Evolutionary conservation across 495 filamentous ascomycete genomes (phyloP).

Genomic region (Neurospora sp.): DNA sequence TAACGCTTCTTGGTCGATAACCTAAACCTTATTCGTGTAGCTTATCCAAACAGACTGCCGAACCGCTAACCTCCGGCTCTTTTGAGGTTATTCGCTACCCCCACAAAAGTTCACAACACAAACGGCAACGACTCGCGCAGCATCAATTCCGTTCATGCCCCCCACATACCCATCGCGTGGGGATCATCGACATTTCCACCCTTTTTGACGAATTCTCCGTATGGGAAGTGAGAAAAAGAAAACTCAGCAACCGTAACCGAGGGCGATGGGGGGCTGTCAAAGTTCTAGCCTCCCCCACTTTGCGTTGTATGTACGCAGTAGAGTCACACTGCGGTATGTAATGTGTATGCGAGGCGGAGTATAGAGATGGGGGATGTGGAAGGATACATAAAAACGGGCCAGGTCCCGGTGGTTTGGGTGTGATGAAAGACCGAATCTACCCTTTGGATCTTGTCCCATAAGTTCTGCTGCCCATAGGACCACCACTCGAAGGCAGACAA

Average conservation of each 20-base stretch:
- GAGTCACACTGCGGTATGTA: background rate
- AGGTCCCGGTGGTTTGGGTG: background rate
- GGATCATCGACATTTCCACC: background rate
- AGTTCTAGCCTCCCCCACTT: background rate
- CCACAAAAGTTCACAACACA: background rate
- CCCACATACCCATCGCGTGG: background rate
- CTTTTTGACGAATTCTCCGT: background rate
- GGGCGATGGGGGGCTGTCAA: background rate
- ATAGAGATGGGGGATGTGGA: background rate
- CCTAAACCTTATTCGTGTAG: background rate
- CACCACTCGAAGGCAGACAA: background rate
- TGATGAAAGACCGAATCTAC: background rate
- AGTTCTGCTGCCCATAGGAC: background rate
- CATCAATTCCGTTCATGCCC: background rate
- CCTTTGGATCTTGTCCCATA: background rate
- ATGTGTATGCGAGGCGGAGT: background rate
- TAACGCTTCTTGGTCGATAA: background rate
- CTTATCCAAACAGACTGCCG: background rate
- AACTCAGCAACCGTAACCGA: background rate
- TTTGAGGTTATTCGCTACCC: background rate
- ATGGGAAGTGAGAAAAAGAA: background rate
- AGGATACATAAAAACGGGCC: background rate
- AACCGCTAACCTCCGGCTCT: too few species aligned
- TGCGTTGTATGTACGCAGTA: background rate
- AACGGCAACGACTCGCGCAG: background rate